Conservation (phyloP, 2,329 filamentous ascomycete genomes). For the Paracamarosporium sp. region DNA sequence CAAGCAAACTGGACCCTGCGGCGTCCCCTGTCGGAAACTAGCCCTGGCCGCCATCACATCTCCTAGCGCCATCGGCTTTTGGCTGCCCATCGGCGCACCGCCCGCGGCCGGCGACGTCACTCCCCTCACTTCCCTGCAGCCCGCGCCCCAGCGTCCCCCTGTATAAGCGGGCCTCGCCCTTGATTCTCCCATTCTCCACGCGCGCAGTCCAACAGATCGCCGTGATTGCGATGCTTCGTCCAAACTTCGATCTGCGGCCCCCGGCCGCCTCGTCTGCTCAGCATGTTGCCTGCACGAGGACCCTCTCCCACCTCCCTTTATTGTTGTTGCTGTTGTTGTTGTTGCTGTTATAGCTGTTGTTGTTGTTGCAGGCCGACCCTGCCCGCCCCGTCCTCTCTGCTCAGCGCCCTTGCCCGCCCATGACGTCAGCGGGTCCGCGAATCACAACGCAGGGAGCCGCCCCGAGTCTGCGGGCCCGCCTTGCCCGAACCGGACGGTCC, state of each 20-base stretch:
- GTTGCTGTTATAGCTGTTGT: background rate
- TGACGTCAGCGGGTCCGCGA: conserved; percentile 13
- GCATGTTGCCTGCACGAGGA: background rate
- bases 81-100: background rate
- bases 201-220: conserved; percentile 7
- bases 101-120: background rate
- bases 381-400: background rate
- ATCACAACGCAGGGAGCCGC: conserved; percentile 9
- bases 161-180: background rate
- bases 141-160: background rate
- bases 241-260: conserved; percentile 1
- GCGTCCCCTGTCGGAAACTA: background rate
- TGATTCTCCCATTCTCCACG: background rate
- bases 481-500: background rate
- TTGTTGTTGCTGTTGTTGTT: background rate
- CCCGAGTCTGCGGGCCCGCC: conserved; percentile 1
- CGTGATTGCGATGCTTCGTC: background rate
- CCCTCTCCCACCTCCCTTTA: background rate
- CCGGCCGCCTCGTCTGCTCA: background rate
- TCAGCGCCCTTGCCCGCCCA: background rate
- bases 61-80: conserved; percentile 5
- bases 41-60: background rate
- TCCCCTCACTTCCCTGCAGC: background rate
- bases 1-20: background rate
- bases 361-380: background rate